Evolutionary conservation across 1,284 basidiomycete species (phyloP), one percentile per base, ranked within the genome.

Genomic region (Rhodotorula sp.): DNA sequence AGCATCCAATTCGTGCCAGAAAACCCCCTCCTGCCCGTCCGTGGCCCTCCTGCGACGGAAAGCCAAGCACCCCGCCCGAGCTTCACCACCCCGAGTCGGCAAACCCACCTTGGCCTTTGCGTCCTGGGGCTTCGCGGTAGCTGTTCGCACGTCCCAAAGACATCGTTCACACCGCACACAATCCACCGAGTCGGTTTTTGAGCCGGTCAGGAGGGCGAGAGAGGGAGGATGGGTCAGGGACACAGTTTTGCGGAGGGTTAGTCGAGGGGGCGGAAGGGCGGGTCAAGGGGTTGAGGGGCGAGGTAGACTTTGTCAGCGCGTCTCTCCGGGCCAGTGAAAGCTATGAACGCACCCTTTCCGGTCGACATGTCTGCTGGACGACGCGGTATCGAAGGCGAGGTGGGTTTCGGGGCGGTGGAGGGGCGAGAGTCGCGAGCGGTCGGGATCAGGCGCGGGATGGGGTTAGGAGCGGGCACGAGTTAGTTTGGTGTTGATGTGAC

Each of bases 111-210:
- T 76, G 52, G 74, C 74, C 74, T 76, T 72, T 32, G 27, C 74
- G 63, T 76, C 74, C 62, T 76, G 74, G 60, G 74, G 72, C 68
- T 74, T 75, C 29, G 72, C 67, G 55, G 57, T 70, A 59, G 66
- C 70, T 74, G 66, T 48, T 17, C 32, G 34, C 15, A 22, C 29
- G 20, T 2, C 46, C 20, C 22, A 19, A 27, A 53, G 30, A 24
- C 47, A 36, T 32, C 13, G 9, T 20, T 27, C 36, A 13, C 2
- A 24, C 2, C n/a, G 20, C n/a, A 13, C 4, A 20, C 2, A 17
- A 30, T 1, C 29, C 39, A 30, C 34, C 19, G 20, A 46, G 44
- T 29, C 13, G 30, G 13, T 59, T n/a, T 27, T 22, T 22, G 29
- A 17, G 59, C 22, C 24, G 49, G 48, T 48, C 20, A 19, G 4